Percentiles rank a stretch among this genome's conserved stretches.
Evolutionary conservation across 169 alveolate genomes (phyloP).

Genomic region (Plasmodium blacklocki): DNA sequence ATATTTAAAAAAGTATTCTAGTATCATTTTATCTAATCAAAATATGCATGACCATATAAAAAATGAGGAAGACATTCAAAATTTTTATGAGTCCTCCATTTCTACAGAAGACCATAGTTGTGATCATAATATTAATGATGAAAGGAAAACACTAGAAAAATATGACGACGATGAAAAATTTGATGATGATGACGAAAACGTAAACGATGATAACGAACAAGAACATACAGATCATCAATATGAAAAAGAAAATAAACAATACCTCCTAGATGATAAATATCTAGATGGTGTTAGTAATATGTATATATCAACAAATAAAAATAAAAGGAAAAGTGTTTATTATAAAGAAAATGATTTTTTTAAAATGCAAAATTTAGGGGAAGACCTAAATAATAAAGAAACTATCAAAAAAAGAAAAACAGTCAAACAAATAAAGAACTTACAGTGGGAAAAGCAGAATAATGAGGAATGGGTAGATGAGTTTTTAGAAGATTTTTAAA

Average conservation of each 20-base stretch:
- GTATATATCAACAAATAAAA: slow-evolving; percentile 32
- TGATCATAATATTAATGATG: slow-evolving; percentile 29
- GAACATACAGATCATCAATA: too few relatives aligned
- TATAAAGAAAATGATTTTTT: slow-evolving; percentile 17
- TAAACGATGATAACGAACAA: too few relatives aligned
- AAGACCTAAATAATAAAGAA: slow-evolving; percentile 21
- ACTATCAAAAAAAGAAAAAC: slow-evolving; percentile 60
- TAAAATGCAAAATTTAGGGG: not conserved
- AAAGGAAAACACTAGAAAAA: not conserved
- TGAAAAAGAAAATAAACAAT: too few relatives aligned
- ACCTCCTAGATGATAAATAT: too few relatives aligned
- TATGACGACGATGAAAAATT: not conserved
- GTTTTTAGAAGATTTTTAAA: slow-evolving; percentile 53
- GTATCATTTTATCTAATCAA: slow-evolving; percentile 18
- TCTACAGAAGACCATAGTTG: slow-evolving; percentile 45
- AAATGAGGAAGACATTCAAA: slow-evolving; percentile 9
- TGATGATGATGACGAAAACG: too few relatives aligned
- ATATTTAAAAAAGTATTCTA: slow-evolving; percentile 53
- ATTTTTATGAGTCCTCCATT: slow-evolving; percentile 24
- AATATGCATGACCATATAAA: slow-evolving; percentile 32
- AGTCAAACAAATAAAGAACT: slow-evolving; percentile 29
- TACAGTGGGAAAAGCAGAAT: slow-evolving; percentile 55
- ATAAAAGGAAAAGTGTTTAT: slow-evolving; percentile 38
- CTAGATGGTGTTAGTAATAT: slow-evolving; percentile 9
- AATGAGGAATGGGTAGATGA: slow-evolving; percentile 78